These are phyloP conservation scores for Fusarium buxicola DNA, from an alignment of 2,329 filamentous ascomycete species.

Conservation along the genomic window DNA sequence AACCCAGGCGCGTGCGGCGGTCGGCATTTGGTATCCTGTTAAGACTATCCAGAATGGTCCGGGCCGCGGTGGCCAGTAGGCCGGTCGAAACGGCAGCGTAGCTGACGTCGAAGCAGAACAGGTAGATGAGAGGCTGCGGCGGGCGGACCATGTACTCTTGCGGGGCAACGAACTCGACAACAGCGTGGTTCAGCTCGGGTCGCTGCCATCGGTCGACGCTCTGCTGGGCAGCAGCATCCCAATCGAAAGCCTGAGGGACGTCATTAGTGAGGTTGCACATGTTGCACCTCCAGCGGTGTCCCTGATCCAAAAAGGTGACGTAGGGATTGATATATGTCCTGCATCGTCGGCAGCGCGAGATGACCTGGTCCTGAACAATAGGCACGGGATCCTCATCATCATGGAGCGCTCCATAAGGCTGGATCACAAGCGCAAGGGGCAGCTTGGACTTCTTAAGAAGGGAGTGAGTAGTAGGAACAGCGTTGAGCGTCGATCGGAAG, in stretches of 20 bases:
- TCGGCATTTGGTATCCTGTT: slow-evolving; percentile 99
- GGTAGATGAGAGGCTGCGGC: slow-evolving; percentile 92
- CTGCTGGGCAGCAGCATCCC: slow-evolving; percentile 93
- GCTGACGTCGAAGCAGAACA: slow-evolving; percentile 96
- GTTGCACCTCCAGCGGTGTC: slow-evolving; percentile 98
- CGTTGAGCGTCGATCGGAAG: slow-evolving; percentile 94
- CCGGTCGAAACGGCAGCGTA: slow-evolving; percentile 90
- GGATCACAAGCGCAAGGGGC: slow-evolving; percentile 94
- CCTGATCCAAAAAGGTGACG: slow-evolving; percentile 95
- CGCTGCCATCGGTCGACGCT: slow-evolving; percentile 92
- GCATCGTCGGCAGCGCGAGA: slow-evolving; percentile 94
- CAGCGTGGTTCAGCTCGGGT: slow-evolving; percentile 93
- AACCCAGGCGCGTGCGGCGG: slow-evolving; percentile 89
- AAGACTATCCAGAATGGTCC: slow-evolving; percentile 93
- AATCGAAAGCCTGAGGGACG: slow-evolving; percentile 98
- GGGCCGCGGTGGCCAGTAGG: slow-evolving; percentile 88
- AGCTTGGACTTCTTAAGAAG: slow-evolving; percentile 97
- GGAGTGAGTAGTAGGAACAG: slow-evolving; percentile 90
- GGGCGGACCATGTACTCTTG: slow-evolving; percentile 99
- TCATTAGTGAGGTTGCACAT: slow-evolving; percentile 99
- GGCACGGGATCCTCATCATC: slow-evolving; percentile 92
- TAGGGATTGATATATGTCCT: slow-evolving; percentile 98
- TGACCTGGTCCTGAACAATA: slow-evolving; percentile 95
- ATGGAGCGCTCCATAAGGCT: slow-evolving; percentile 93
- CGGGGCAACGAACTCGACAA: slow-evolving; percentile 96